Percentiles rank a stretch among this genome's conserved stretches.
Evolutionary conservation across 163 green algal genomes (phyloP).

Genomic region (Trebouxiophyceae sp.): DNA sequence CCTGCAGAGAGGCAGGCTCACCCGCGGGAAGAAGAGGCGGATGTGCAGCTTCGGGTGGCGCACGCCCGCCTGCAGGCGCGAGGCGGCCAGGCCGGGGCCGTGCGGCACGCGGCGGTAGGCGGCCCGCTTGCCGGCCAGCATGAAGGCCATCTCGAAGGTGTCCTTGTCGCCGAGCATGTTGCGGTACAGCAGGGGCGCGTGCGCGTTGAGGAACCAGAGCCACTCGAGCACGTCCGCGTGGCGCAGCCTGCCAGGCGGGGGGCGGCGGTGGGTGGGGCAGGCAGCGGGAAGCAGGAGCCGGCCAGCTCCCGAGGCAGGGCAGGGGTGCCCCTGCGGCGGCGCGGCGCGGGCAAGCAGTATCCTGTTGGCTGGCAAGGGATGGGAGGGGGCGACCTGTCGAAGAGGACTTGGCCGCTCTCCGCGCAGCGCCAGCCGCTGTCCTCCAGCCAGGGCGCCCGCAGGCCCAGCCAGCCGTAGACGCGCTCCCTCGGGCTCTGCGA

Average conservation of each 20-base stretch:
- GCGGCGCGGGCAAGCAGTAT: background rate
- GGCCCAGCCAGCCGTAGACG: conserved; percentile 18
- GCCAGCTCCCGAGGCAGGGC: background rate
- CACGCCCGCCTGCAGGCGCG: background rate
- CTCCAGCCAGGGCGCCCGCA: conserved; percentile 8
- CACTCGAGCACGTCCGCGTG: conserved; percentile 45
- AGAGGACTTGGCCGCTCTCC: conserved; percentile 39
- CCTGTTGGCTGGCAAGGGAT: background rate
- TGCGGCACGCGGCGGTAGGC: conserved; percentile 29
- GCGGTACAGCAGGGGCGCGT: conserved; percentile 21
- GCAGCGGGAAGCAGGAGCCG: background rate
- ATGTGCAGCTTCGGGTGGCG: no score
- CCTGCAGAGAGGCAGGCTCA: no score
- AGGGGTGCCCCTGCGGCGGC: background rate
- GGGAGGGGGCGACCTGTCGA: conserved; percentile 26
- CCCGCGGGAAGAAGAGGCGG: no score
- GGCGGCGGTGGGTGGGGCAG: no score
- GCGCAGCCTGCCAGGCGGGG: background rate
- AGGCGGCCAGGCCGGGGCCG: background rate
- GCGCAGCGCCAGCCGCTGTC: conserved; percentile 6
- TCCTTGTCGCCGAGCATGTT: conserved; percentile 46
- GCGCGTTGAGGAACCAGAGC: conserved; percentile 37
- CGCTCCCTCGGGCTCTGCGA: no score
- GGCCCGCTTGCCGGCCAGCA: conserved; percentile 18
- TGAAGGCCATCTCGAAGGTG: conserved; percentile 41